These are phyloP conservation scores for Chytriomyces sp. DNA, from an alignment of 192 early-diverging fungal genomes.

Conservation along the genomic window DNA sequence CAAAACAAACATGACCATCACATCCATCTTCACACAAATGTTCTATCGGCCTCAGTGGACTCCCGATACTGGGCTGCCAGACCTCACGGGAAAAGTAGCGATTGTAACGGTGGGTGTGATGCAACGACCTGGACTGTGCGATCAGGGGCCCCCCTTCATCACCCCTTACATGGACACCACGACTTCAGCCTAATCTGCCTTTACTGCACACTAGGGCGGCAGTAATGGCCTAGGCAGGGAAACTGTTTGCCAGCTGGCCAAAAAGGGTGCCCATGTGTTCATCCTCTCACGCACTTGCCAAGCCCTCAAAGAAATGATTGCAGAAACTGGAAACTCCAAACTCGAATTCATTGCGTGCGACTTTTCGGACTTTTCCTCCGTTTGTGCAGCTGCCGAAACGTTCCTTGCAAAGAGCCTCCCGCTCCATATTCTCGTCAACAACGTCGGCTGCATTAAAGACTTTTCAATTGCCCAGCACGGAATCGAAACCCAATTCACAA, in stretches of 20 bases:
- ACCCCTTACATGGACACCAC: no score
- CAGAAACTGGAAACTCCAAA: slow-evolving; percentile 26
- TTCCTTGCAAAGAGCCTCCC: slow-evolving; percentile 45
- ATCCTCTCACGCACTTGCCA: not conserved
- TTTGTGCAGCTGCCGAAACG: slow-evolving; percentile 33
- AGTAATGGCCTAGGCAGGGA: not conserved
- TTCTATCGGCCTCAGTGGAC: not conserved
- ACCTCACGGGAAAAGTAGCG: slow-evolving; percentile 13
- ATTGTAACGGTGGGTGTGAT: not conserved
- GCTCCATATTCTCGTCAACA: slow-evolving; percentile 54
- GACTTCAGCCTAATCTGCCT: no score
- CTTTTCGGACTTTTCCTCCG: slow-evolving; percentile 29
- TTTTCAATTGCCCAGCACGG: slow-evolving; percentile 54
- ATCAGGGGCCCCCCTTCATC: no score
- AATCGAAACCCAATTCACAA: slow-evolving; percentile 61
- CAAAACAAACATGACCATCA: slow-evolving; percentile 6
- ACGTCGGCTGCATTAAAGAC: slow-evolving; percentile 34
- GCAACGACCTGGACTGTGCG: no score
- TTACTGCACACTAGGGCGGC: not conserved
- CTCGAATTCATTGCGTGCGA: slow-evolving; percentile 43
- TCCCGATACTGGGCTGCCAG: not conserved
- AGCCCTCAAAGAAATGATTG: slow-evolving; percentile 19
- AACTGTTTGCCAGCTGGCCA: not conserved
- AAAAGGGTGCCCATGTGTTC: not conserved
- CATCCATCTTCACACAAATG: slow-evolving; percentile 12